Conservation (phyloP, 1,139 yeast genomes). For the Barnettozyma hawaiiensis region DNA sequence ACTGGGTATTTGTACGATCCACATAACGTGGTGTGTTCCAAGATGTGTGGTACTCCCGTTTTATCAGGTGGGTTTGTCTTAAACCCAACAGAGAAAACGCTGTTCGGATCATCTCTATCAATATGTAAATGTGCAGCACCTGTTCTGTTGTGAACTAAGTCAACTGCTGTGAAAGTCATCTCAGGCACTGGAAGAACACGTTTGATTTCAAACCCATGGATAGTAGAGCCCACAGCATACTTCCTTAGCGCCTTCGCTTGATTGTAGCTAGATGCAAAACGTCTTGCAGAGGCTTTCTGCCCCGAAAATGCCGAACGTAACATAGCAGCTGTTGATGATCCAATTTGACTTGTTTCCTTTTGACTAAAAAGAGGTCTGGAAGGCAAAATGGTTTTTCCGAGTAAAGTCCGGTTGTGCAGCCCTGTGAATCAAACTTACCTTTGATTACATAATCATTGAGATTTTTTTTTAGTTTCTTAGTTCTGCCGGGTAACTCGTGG, state of each 20-base stretch:
- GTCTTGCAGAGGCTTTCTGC: slow-evolving; percentile 8
- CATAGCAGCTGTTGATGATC: slow-evolving; percentile 1
- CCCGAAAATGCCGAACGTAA: slow-evolving; percentile 6
- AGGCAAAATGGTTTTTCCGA: background rate
- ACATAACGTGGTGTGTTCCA: slow-evolving; percentile 93
- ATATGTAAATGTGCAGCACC: slow-evolving; percentile 84
- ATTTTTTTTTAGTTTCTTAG: no score
- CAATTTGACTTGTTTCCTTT: no score
- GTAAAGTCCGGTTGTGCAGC: slow-evolving; percentile 1
- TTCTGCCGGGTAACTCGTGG: background rate
- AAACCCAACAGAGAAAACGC: slow-evolving; percentile 85
- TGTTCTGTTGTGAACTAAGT: slow-evolving; percentile 57
- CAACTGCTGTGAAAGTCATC: slow-evolving; percentile 73
- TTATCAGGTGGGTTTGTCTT: slow-evolving; percentile 91
- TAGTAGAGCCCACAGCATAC: slow-evolving; percentile 57
- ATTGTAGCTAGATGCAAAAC: slow-evolving; percentile 23
- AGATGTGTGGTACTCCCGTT: slow-evolving; percentile 93
- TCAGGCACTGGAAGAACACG: slow-evolving; percentile 73
- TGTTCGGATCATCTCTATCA: slow-evolving; percentile 74
- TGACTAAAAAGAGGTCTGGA: no score
- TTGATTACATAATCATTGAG: background rate
- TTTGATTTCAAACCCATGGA: slow-evolving; percentile 61
- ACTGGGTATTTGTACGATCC: slow-evolving; percentile 91
- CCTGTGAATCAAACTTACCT: background rate
- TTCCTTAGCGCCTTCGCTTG: slow-evolving; percentile 32